Base-by-base conservation (phyloP, 1,284 basidiomycete species). In the Leccinum holopus region DNA sequence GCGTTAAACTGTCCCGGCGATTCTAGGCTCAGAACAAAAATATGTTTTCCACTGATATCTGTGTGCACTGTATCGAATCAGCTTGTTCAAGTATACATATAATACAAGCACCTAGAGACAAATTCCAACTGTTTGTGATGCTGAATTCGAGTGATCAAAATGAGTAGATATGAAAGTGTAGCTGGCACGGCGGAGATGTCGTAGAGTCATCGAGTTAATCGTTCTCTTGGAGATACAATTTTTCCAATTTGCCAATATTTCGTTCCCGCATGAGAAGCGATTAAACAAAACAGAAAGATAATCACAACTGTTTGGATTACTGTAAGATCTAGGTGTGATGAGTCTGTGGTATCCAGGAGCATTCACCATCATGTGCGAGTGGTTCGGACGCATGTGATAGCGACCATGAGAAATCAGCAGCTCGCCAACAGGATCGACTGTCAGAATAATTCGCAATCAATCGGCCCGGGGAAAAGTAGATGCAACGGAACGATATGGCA, bases 321-420 rank as follows among this genome's bases (percentile, higher is more conserved):
- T 37, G 35, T 37, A 72, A 1, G 91, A 85, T 16, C n/a, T 44
- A 37, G 35, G 41, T 0, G 92, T 94, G 21, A 82, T 79, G 47
- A 95, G 83, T 61, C 84, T 87, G 70, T 87, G 87, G 72, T 82
- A 92, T 25, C 91, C 91, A 8, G 12, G 35, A 37, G 83, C 88
- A 61, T 87, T 77, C 64, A 93, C 80, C 79, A 86, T 82, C 67
- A 94, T 77, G 72, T 95, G 93, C 63, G 94, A 70, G 73, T 95
- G 92, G 55, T 84, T 87, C 12, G 92, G 92, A 25, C 92, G 83
- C 80, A 87, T 86, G 66, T 88, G 86, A 71, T 95, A 93, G 63
- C 93, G 81, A 32, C 25, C 25, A 3, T 25, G 25, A 25, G 25
- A 25, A 3, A 25, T 25, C 28, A 94, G 75, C 62, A 94, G 70